Percentiles rank a stretch among this genome's conserved stretches.
phyloP scores from a whole-genome alignment of 768 basidiomycete species.

The Termitomyces sp. region DNA sequence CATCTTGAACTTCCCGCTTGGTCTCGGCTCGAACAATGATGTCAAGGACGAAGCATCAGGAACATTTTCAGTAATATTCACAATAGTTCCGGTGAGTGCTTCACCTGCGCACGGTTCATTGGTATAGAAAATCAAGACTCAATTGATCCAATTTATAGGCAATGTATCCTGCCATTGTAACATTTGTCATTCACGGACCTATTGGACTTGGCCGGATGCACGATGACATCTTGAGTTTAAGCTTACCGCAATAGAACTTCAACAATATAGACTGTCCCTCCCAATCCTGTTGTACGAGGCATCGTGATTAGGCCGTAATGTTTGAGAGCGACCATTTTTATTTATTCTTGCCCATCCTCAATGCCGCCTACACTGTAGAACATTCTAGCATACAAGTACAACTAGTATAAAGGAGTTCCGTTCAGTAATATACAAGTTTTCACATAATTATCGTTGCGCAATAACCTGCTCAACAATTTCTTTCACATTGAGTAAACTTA shows the following conservation, averaged over 20 bases:
- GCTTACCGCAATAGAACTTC: background rate
- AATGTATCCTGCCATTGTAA: background rate
- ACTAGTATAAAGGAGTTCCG: too few species aligned
- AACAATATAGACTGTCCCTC: too few species aligned
- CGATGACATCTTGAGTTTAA: background rate
- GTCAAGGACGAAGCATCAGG: background rate
- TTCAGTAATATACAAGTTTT: too few species aligned
- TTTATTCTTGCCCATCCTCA: too few species aligned
- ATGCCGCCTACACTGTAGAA: too few species aligned
- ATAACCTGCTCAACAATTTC: too few species aligned
- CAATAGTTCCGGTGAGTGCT: background rate
- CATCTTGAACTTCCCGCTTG: background rate
- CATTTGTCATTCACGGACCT: background rate
- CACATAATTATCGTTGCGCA: too few species aligned
- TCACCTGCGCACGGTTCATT: background rate
- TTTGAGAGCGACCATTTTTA: too few species aligned
- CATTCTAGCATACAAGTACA: too few species aligned
- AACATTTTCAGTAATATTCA: background rate
- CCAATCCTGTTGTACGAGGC: too few species aligned
- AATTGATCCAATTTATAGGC: background rate
- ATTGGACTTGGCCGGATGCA: background rate
- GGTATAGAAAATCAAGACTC: background rate
- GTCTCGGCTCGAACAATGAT: background rate
- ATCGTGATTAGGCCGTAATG: too few species aligned
- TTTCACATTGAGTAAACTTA: too few species aligned